Evolutionary conservation across 352 stramenopile species (phyloP).

Genomic region (Globisporangium okanoganense): DNA sequence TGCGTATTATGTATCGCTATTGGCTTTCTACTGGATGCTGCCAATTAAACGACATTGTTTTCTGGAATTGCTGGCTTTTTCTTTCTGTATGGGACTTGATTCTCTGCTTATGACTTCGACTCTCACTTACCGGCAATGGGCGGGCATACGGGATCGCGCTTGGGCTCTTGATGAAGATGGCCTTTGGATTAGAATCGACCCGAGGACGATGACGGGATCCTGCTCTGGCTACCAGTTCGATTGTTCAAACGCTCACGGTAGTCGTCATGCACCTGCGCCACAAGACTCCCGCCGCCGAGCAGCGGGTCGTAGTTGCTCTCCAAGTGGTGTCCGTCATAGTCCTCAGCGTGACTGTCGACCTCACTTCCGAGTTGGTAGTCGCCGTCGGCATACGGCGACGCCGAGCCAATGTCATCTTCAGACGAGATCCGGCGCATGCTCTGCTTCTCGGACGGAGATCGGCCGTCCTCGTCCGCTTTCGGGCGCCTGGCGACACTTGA

Average conservation of each 20-base stretch:
- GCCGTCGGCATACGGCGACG: background rate
- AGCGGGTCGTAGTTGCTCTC: constrained; percentile 64
- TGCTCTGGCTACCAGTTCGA: constrained; percentile 24
- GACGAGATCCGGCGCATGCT: constrained; percentile 16
- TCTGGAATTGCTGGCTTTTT: background rate
- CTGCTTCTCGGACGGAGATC: constrained; percentile 18
- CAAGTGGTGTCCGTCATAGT: constrained; percentile 11
- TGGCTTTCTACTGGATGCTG: background rate
- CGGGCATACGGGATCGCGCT: background rate
- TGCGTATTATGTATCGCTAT: background rate
- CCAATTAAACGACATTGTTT: background rate
- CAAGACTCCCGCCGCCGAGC: constrained; percentile 50
- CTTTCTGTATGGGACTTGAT: background rate
- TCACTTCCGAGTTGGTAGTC: constrained; percentile 20
- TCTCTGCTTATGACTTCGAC: background rate
- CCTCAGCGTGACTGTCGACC: constrained; percentile 22
- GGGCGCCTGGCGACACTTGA: constrained; percentile 24
- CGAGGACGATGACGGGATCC: constrained; percentile 16
- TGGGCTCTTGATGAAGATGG: background rate
- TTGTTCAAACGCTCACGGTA: constrained; percentile 71
- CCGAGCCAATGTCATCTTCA: constrained; percentile 9
- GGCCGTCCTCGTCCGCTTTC: constrained; percentile 32
- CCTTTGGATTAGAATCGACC: constrained; percentile 8
- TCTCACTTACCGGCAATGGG: background rate
- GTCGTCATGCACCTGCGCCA: constrained; percentile 72